A percentile compares a stretch with the other conserved stretches of the same genome.
Evolutionary conservation across 1,284 basidiomycete genomes (phyloP).

Genomic region (Inonotus obliquus): DNA sequence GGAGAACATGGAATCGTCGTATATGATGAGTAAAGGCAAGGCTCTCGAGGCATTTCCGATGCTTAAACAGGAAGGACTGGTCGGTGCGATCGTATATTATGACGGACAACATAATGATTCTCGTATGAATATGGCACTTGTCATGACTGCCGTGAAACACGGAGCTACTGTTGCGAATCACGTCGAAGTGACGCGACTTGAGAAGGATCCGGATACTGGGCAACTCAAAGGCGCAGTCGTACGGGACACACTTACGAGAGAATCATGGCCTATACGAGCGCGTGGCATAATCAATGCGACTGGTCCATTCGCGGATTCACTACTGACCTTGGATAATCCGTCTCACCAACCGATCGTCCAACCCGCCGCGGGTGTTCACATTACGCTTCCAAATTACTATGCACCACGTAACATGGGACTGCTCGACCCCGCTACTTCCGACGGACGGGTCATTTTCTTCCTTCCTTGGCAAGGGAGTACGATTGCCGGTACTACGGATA

Average conservation of each 20-base stretch:
- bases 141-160: conserved; percentile 92
- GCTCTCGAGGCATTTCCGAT: conserved; percentile 95
- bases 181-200: conserved; percentile 77
- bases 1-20: conserved; percentile 95
- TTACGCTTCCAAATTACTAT: conserved; percentile 97
- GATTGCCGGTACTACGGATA: conserved; percentile 96
- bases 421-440: conserved; percentile 92
- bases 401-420: conserved; percentile 94
- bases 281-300: conserved; percentile 97
- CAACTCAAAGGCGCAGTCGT: conserved; percentile 77
- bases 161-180: conserved; percentile 92
- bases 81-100: conserved; percentile 95
- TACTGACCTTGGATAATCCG: conserved; percentile 86
- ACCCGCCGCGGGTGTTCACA: conserved; percentile 91
- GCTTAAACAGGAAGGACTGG: conserved; percentile 90
- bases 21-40: conserved; percentile 91
- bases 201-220: conserved; percentile 46
- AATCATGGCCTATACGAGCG: conserved; percentile 79
- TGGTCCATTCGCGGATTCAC: conserved; percentile 87
- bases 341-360: conserved; percentile 84
- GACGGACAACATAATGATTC: conserved; percentile 99
- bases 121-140: conserved; percentile 93
- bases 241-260: conserved; percentile 80
- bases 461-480: conserved; percentile 98
- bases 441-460: conserved; percentile 98